These are phyloP conservation scores for Monosporozyma siamensis DNA, from an alignment of 805 yeast species.

Conservation along the genomic window DNA sequence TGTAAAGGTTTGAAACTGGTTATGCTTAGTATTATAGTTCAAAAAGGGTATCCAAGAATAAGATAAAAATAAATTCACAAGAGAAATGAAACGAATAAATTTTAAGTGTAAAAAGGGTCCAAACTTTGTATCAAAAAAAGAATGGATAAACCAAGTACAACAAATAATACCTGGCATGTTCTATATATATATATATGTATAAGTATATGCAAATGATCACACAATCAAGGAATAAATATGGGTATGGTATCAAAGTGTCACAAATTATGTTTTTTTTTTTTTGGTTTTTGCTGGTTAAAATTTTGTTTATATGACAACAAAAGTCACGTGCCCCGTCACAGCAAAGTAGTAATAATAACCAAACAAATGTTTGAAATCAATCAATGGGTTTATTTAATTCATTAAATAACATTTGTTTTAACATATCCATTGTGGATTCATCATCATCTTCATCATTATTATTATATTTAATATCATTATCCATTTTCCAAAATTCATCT, in stretches of 20 bases:
- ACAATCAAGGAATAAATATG: not conserved
- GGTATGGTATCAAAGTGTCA: conserved; percentile 1
- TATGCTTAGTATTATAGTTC: no score
- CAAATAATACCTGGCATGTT: not conserved
- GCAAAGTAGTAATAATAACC: not conserved
- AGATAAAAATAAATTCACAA: no score
- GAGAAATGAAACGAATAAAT: not conserved
- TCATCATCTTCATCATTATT: conserved; percentile 42
- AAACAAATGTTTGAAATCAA: not conserved
- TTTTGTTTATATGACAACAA: not conserved
- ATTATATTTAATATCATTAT: conserved; percentile 23
- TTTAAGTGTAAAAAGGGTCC: not conserved
- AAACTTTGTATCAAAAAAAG: not conserved
- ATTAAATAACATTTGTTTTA: conserved; percentile 67
- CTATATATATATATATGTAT: not conserved
- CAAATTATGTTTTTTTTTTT: not conserved
- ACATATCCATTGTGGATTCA: conserved; percentile 62
- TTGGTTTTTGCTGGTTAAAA: not conserved
- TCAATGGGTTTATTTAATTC: conserved; percentile 55
- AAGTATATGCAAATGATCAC: not conserved
- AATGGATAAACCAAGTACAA: not conserved
- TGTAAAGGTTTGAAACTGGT: not conserved
- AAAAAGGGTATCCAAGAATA: no score
- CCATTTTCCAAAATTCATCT: conserved; percentile 33
- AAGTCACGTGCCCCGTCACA: not conserved